phyloP scores from a whole-genome alignment of 768 basidiomycete species.

The Kwoniella shandongensis region DNA sequence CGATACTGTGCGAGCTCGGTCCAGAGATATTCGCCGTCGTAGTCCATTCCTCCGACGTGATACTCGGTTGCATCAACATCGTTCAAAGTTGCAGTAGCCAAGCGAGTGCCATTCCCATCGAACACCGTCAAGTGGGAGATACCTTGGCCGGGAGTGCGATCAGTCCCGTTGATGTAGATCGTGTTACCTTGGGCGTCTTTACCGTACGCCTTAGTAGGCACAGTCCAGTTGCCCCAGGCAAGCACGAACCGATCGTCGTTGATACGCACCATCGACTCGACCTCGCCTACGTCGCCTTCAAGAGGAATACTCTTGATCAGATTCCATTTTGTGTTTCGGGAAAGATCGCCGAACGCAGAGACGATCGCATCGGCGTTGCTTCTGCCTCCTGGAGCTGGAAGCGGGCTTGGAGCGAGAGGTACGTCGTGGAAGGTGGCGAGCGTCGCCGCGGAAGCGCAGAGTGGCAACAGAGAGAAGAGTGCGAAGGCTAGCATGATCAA shows the following conservation, averaged over 20 bases:
- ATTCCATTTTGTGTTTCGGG: conserved; percentile 23
- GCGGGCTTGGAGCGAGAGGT: conserved; percentile 15
- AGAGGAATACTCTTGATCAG: conserved; percentile 13
- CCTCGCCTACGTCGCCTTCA: conserved; percentile 24
- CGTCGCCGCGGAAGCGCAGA: not conserved
- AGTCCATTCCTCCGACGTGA: conserved; percentile 17
- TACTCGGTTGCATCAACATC: conserved; percentile 8
- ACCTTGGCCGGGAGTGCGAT: conserved; percentile 18
- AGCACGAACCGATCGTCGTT: conserved; percentile 19
- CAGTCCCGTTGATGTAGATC: conserved; percentile 24
- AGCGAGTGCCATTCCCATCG: conserved; percentile 17
- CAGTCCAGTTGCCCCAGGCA: conserved; percentile 15
- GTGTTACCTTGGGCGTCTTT: conserved; percentile 11
- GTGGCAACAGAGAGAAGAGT: not conserved
- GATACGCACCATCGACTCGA: conserved; percentile 22
- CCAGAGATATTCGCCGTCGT: conserved; percentile 23
- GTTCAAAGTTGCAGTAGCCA: conserved; percentile 21
- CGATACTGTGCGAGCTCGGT: conserved; percentile 1
- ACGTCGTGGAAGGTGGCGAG: conserved; percentile 1
- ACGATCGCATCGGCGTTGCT: conserved; percentile 23
- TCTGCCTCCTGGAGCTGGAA: conserved; percentile 14
- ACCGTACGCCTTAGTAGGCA: conserved; percentile 12
- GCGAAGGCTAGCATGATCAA: too few species aligned
- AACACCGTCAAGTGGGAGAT: conserved; percentile 19
- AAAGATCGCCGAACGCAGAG: conserved; percentile 16